Percentiles rank a stretch among this genome's conserved stretches.
phyloP scores from a whole-genome alignment of 164 flowering plant genomes.

The Nelumbo lutea region DNA sequence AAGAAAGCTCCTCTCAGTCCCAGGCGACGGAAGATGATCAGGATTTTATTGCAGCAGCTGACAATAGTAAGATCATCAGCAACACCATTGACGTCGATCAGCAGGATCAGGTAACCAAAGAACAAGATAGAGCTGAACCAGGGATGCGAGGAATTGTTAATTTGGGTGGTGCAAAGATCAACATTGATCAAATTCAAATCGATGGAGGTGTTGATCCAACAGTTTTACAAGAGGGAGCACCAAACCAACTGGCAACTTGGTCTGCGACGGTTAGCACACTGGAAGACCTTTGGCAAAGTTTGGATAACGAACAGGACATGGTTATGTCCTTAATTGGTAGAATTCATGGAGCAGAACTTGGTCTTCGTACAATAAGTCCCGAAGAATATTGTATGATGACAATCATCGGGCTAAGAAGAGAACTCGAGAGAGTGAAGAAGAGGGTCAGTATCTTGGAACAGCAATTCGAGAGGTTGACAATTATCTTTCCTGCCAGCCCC shows the following conservation, averaged over 20 bases:
- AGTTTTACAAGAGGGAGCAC: background rate
- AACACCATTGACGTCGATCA: slow-evolving; percentile 2
- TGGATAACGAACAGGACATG: slow-evolving; percentile 38
- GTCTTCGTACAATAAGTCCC: slow-evolving; percentile 9
- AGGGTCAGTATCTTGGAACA: slow-evolving; percentile 39
- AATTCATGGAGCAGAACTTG: slow-evolving; percentile 21
- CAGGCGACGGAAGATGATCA: background rate
- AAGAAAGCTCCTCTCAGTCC: background rate
- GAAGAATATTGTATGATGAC: slow-evolving; percentile 34
- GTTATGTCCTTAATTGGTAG: slow-evolving; percentile 30
- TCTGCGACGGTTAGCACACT: slow-evolving; percentile 15
- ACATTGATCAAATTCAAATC: background rate
- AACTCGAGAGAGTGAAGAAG: slow-evolving; percentile 48
- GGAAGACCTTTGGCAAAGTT: slow-evolving; percentile 37
- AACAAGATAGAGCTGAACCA: no score
- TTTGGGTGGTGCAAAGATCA: background rate
- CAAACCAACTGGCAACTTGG: slow-evolving; percentile 4
- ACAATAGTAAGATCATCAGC: slow-evolving; percentile 8
- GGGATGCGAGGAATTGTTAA: background rate
- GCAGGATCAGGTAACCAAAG: background rate
- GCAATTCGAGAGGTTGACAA: slow-evolving; percentile 32
- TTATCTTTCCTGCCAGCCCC: background rate
- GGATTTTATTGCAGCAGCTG: slow-evolving; percentile 9
- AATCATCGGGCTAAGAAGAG: slow-evolving; percentile 30
- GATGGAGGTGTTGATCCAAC: background rate